Evolutionary conservation across 257 asterid genomes (phyloP), one percentile per base, ranked within the genome.

Genomic region (Echites panduratus): DNA sequence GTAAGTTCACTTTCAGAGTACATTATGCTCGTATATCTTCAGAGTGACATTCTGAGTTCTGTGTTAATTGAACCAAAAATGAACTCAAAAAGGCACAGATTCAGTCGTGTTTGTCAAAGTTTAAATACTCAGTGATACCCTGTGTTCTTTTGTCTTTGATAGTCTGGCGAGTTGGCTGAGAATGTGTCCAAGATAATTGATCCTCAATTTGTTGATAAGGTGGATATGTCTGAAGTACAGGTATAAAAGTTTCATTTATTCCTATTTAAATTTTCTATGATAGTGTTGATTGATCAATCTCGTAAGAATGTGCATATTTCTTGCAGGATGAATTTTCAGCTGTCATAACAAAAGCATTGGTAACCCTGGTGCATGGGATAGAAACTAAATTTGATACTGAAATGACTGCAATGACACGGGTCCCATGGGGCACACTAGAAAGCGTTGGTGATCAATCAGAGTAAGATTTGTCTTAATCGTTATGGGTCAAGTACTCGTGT

Each of bases 391-490:
- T 95, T 78, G 99, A 95, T 76, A 78, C 79, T 71, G 99, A 95
- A 84, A 92, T 95, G 98, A 92, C 88, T 85, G 91, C 96, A 70
- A 95, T 95, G 99, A 87, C 98, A 54, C 98, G 99, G 68, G 96
- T 92, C 77, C 96, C 92, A 73, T 95, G 99, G 99, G 93, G 89
- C 80, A 89, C 94, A 13, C 96, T 95, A 67, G 99, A 95, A 85
- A 95, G 97, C 84, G 99, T 95, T 81, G 98, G 99, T 71, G 99
- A 95, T 85, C 99, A 95, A 83, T 95, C 99, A 12, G 98, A 84
- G 99, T 95, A 92, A 84, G 92, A 82, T 57, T 45, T 27, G 22
- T 68, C 45, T 40, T 53, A 24, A 13, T 38, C 70, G 45, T 50
- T 66, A 69, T n/a, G n/a, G n/a, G n/a, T n/a, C n/a, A n/a, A n/a